Evolutionary conservation across 73 alveolate species (phyloP), one percentile per base, ranked within the genome.

Genomic region (Stentor roeselii): DNA sequence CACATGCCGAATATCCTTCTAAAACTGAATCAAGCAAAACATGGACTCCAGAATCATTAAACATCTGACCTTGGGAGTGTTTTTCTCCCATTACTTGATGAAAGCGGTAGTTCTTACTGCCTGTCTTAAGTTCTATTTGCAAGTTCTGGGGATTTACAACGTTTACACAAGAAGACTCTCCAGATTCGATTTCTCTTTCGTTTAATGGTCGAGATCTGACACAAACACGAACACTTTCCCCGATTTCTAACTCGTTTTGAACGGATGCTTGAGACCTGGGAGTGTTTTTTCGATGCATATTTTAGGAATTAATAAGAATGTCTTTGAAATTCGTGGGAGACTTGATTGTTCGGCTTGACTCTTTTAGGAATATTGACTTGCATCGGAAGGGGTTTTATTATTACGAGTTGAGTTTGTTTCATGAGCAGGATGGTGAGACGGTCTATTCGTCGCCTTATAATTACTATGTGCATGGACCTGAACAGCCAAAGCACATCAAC

Each of bases 141-240:
- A 89, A 84, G 83, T 90, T 95, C 82, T 93, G 83, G 32, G 86
- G 60, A 78, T 93, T 60, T 59, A 85, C 92, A 36, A 94, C 94
- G 31, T 89, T 92, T n/a, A 96, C 91, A 40, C 98, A 92, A 42
- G 89, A 86, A 39, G 92, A 92, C 86, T 97, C 99, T 34, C 97
- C 96, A 86, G 98, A 93, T 4, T 90, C 87, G 78, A 76, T 42
- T 85, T 97, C 99, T 60, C 90, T 93, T 39, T 86, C 89, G 83
- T 91, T 91, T 96, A 97, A 86, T 0, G 99, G 99, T 39, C 99
- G 89, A 36, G 96, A 94, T 39, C 99, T 86, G 59, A 97, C 86
- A 80, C 98, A 97, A 11, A 97, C 99, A 89, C 96, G 94, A 39
- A 97, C 98, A 83, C 98, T 88, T 88, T 97, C 99, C 41, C 97